Evolutionary conservation across 2,329 filamentous ascomycete species (phyloP), one percentile per base, ranked within the genome.

Genomic region (Periconia digitata): DNA sequence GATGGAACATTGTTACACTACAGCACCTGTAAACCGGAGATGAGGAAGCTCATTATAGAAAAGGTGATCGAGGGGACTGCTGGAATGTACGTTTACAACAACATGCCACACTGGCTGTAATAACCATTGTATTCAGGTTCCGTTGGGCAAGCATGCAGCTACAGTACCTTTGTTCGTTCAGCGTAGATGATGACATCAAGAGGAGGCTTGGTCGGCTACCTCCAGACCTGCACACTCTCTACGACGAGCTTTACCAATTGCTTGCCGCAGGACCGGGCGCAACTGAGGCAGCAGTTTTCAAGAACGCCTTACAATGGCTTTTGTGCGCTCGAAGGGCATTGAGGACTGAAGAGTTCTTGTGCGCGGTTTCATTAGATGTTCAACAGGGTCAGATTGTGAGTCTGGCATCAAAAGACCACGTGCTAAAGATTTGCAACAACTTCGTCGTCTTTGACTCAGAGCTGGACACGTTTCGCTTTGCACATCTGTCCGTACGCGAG

Each of bases 401-500:
- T 20, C 2, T 24, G 10, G 16, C 51, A 21, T 49, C 51, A 16
- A 52, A 47, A 24, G 53, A 59, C 40, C 18, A 54, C 17, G 32
- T 66, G 4, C 47, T 62, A 15, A 42, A 60, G 13, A 47, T 63
- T 22, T 67, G 60, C 48, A 54, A 54, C 37, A 67, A 69, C 37
- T 56, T 70, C 13, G 43, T 70, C 13, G 48, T 63, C 18, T 53
- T 59, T 39, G 64, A 70, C 41, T 36, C 42, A 17, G 37, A 58
- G 23, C 40, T 59, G 10, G 50, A 63, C 36, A 51, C 45, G 2
- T 66, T 70, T 51, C 58, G 58, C 10, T 69, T 69, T 46, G 55
- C 60, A 20, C 66, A 70, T 54, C 44, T 65, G n/a, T 69, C 67
- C 1, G 64, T 69, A 2, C 48, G 50, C 24, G 66, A 69, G 44